Conservation (phyloP, 2,329 filamentous ascomycete genomes). For the Ceratocystis harringtonii region DNA sequence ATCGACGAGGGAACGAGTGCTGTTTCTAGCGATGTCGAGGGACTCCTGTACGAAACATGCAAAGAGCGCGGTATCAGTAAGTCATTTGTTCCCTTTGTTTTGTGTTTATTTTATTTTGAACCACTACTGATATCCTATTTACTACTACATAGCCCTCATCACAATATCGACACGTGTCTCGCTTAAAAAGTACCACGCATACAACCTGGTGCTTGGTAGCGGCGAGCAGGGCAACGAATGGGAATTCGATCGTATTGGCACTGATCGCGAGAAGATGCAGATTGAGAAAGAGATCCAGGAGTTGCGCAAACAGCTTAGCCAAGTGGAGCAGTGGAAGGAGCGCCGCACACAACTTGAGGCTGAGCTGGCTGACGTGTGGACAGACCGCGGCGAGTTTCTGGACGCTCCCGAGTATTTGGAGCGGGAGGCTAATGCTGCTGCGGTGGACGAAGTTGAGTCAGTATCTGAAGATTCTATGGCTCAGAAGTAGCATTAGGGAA, state of each 20-base stretch:
- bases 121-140: constrained; percentile 19
- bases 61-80: constrained; percentile 88
- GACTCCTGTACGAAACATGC: constrained; percentile 77
- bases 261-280: constrained; percentile 78
- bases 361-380: constrained; percentile 56
- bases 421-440: constrained; percentile 17
- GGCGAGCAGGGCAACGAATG: constrained; percentile 74
- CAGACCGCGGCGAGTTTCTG: constrained; percentile 35
- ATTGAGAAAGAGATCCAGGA: constrained; percentile 85
- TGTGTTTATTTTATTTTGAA: neutral
- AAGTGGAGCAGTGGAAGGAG: constrained; percentile 72
- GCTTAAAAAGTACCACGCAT: constrained; percentile 90
- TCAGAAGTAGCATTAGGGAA: neutral
- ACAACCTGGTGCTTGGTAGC: constrained; percentile 69
- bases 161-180: constrained; percentile 91
- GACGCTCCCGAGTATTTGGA: constrained; percentile 33
- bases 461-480: neutral
- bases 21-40: constrained; percentile 87
- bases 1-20: constrained; percentile 93
- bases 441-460: neutral
- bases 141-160: constrained; percentile 51
- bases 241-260: constrained; percentile 88
- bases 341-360: constrained; percentile 66
- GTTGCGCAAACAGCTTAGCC: constrained; percentile 59
- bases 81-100: constrained; percentile 24